Evolutionary conservation across 495 filamentous ascomycete genomes (phyloP), one percentile per base, ranked within the genome.

Genomic region (Penicillium mononematosum): DNA sequence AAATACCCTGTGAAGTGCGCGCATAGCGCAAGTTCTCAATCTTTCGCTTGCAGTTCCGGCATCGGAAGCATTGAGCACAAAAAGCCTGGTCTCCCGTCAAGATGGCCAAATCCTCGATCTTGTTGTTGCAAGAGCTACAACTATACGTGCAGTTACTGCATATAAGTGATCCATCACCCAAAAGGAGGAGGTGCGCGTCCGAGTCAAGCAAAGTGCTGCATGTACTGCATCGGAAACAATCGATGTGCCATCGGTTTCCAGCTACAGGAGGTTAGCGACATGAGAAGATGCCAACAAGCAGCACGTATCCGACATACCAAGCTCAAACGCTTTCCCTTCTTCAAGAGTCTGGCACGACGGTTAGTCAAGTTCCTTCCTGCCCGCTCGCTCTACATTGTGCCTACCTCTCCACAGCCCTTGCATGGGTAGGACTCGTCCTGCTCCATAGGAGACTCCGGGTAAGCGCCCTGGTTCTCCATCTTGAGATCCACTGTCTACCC

Each of bases 71-170:
- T 32, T 88, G 92, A 22, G 92, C 91, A 72, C 95, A 99, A 66
- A 96, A 99, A n/a, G 95, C 95, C 70, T 99, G 92, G 66, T 99
- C 95, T 50, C 95, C 95, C 0, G 95, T 99, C 43, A 99, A 80
- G 69, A 99, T 99, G 39, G 95, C 95, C 60, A 98, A 78, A 70
- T 99, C 95, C 69, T 99, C 95, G 56, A 99, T 99, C 79, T 99
- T 99, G 70, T 96, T 92, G 31, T 85, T 85, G 71, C 95, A 99
- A 43, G 92, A 92, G 71, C 89, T 96, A 77, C 95, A 99, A 78
- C 92, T 97, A 74, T 99, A 99, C 41, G 95, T 99, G 78, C 95
- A 99, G 68, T 96, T 95, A 75, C 96, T 97, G 79, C 95, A 99
- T 59, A 99, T 98, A 53, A 99, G 83, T 6, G 94, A 97, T 41